Evolutionary conservation across 2,329 filamentous ascomycete species (phyloP).

Genomic region (Beauveria pseudobassiana): DNA sequence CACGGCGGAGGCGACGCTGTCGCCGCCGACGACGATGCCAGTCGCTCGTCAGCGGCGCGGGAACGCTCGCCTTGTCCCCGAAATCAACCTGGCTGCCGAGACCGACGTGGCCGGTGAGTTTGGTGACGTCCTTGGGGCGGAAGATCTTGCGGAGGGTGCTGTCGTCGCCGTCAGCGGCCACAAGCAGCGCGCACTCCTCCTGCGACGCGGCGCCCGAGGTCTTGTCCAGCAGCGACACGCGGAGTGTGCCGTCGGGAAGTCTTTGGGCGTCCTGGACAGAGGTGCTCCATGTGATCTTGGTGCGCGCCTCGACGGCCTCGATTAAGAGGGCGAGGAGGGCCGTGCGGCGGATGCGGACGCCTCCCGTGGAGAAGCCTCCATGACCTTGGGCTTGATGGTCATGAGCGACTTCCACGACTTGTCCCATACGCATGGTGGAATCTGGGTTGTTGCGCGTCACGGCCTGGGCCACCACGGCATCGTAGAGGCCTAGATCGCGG

Average conservation of each 20-base stretch:
- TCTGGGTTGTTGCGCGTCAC: slow-evolving; percentile 16
- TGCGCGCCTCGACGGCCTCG: slow-evolving; percentile 16
- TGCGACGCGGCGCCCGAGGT: background rate
- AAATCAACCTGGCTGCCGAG: slow-evolving; percentile 28
- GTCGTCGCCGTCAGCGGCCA: slow-evolving; percentile 33
- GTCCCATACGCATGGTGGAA: slow-evolving; percentile 26
- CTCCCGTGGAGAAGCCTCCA: slow-evolving; percentile 17
- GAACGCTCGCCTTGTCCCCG: slow-evolving; percentile 18
- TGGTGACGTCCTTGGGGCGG: slow-evolving; percentile 26
- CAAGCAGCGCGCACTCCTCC: slow-evolving; percentile 27
- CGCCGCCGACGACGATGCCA: slow-evolving; percentile 26
- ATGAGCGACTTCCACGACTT: slow-evolving; percentile 22
- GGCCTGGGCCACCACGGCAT: slow-evolving; percentile 20
- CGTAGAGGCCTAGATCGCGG: slow-evolving; percentile 27
- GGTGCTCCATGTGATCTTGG: slow-evolving; percentile 7
- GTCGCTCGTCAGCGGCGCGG: slow-evolving; percentile 22
- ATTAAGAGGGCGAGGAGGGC: slow-evolving; percentile 22
- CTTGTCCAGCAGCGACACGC: slow-evolving; percentile 1
- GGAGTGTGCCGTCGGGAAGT: background rate
- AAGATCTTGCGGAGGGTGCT: slow-evolving; percentile 29
- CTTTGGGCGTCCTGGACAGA: background rate
- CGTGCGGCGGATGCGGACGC: slow-evolving; percentile 23
- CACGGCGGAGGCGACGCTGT: slow-evolving; percentile 30
- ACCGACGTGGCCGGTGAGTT: slow-evolving; percentile 27
- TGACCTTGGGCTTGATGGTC: slow-evolving; percentile 18